Conservation (phyloP, 768 basidiomycete genomes). For the Inosperma sp. region DNA sequence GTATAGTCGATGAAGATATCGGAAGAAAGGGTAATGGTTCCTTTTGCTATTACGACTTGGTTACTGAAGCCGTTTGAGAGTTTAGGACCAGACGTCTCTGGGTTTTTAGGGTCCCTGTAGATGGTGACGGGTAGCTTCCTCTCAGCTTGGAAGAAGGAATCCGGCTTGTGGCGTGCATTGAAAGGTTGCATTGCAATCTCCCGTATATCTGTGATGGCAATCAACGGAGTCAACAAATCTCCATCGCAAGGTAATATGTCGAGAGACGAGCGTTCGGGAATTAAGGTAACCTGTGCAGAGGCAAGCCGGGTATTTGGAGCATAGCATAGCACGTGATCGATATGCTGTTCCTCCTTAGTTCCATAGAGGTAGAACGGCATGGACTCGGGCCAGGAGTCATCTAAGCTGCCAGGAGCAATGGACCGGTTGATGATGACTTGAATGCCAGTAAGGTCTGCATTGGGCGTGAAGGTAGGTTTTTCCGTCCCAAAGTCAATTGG, state of each 20-base stretch:
- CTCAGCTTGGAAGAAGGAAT: slow-evolving; percentile 17
- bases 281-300: slow-evolving; percentile 18
- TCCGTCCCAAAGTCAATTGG: no score
- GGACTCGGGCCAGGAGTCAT: slow-evolving; percentile 20
- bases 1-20: no score
- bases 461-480: no score
- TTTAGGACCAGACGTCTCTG: slow-evolving; percentile 18
- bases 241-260: slow-evolving; percentile 5
- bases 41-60: background rate
- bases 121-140: slow-evolving; percentile 15
- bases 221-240: no score
- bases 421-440: slow-evolving; percentile 28
- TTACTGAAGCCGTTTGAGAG: slow-evolving; percentile 5
- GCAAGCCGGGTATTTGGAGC: slow-evolving; percentile 27
- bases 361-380: no score
- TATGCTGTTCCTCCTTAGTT: slow-evolving; percentile 21
- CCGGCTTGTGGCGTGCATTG: slow-evolving; percentile 8
- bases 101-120: slow-evolving; percentile 15
- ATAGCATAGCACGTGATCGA: slow-evolving; percentile 32
- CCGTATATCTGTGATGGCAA: slow-evolving; percentile 12
- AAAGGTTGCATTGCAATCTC: no score
- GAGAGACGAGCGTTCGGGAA: slow-evolving; percentile 9
- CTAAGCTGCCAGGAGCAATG: no score
- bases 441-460: slow-evolving; percentile 22
- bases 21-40: background rate